Base-by-base conservation (phyloP, 257 asterid species). In the Solanum megistacrolobum region DNA sequence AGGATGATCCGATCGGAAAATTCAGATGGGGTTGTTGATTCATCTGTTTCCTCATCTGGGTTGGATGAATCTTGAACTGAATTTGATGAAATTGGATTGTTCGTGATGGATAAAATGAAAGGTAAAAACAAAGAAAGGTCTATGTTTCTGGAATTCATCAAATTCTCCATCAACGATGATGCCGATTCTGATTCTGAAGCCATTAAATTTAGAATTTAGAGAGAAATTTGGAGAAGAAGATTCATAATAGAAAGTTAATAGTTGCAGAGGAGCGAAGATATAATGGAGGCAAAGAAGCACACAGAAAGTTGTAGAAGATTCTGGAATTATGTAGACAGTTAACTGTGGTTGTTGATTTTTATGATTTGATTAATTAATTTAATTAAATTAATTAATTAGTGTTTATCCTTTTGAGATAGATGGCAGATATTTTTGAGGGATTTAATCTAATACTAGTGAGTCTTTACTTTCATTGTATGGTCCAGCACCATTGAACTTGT, bases 1-100 rank as follows among this genome's bases (percentile, higher is more conserved):
- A 94, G 90, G 76, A 94, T 85, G 84, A 94, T 78, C 89, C 96
- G 90, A 71, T 91, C 96, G 20, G 89, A 90, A 8, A 83, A 25
- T 2, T 43, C 85, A 31, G 7, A 4, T 32, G 75, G 88, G 76
- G 43, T 73, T 75, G 32, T 82, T 2, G 83, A 88, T 72, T 87
- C 79, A 6, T 58, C 87, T 1, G 90, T 23, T 73, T 89, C 91
- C 38, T 88, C 87, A 81, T 58, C 71, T 89, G 86, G 91, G 89
- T 31, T 87, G 2, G 89, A 18, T 10, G 92, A 86, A 76, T 88
- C 88, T 78, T 84, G 91, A 89, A n/a, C 79, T 74, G 91, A 88
- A 85, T 60, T 68, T 46, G 88, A 2, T 38, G 90, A 23, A 86
- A 86, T 87, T 23, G 88, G 9, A 58, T 5, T 8, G 87, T 41